Conservation (phyloP, 192 early-diverging fungal genomes). For the Backusella circina region DNA sequence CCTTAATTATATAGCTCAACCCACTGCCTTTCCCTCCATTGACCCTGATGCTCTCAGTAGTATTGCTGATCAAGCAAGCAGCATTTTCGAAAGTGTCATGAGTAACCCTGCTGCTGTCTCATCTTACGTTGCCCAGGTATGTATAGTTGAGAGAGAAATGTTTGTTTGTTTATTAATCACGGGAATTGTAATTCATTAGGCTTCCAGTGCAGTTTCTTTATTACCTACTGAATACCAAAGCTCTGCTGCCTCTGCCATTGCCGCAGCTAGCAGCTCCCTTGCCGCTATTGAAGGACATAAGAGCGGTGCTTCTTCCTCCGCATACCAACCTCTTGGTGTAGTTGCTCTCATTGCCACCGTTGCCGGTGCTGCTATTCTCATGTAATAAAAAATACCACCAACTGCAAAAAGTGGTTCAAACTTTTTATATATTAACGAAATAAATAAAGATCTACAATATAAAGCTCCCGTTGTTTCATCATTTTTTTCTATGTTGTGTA, state of each 20-base stretch:
- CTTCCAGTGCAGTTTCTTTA: neutral
- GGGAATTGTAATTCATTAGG: neutral
- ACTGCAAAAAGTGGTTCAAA: neutral
- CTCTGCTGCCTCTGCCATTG: neutral
- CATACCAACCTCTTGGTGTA: neutral
- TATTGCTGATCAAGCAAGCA: neutral
- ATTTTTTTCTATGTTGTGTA: neutral
- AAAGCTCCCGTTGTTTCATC: neutral
- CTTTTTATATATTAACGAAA: neutral
- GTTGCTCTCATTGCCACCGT: neutral
- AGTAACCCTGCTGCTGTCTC: neutral
- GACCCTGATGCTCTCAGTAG: neutral
- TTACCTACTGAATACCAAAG: neutral
- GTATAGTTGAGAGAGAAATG: neutral
- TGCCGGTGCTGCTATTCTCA: neutral
- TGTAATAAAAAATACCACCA: neutral
- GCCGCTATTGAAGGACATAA: neutral
- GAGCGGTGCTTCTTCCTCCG: neutral
- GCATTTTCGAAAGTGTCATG: neutral
- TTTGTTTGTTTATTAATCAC: neutral
- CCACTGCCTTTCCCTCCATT: neutral
- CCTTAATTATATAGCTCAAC: neutral
- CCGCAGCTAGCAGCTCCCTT: neutral
- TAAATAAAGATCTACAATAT: neutral
- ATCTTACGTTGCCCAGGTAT: neutral